These are phyloP conservation scores for Calocybe indica DNA, from an alignment of 768 basidiomycete species.

Conservation along the genomic window DNA sequence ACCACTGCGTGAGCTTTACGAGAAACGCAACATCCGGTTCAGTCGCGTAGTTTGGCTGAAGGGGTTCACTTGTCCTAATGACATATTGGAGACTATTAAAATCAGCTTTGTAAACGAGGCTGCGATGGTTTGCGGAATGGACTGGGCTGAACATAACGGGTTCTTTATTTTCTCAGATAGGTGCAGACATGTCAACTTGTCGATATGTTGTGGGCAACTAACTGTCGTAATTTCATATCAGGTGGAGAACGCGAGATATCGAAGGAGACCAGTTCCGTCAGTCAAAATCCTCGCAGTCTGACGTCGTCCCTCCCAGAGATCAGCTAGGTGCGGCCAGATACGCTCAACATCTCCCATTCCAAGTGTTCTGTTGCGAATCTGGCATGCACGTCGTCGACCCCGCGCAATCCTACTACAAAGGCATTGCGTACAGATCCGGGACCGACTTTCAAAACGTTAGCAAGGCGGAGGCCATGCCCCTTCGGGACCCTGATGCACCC, in stretches of 20 bases:
- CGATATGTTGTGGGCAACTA: background rate
- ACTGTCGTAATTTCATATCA: constrained; percentile 18
- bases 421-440: constrained; percentile 80
- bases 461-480: constrained; percentile 43
- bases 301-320: constrained; percentile 91
- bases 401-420: constrained; percentile 90
- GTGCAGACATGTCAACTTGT: constrained; percentile 33
- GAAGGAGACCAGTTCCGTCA: constrained; percentile 98
- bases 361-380: constrained; percentile 98
- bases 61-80: constrained; percentile 98
- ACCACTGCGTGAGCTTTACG: constrained; percentile 77
- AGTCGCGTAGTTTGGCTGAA: constrained; percentile 95
- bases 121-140: constrained; percentile 99
- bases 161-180: constrained; percentile 98
- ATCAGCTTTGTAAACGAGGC: constrained; percentile 89
- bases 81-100: constrained; percentile 93
- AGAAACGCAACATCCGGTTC: constrained; percentile 77
- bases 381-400: constrained; percentile 98
- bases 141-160: constrained; percentile 97
- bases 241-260: constrained; percentile 97
- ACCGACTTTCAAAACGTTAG: constrained; percentile 77
- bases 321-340: constrained; percentile 76
- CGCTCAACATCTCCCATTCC: constrained; percentile 90
- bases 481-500: constrained; percentile 70
- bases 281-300: constrained; percentile 87